Evolutionary conservation across 164 flowering plant genomes (phyloP).

Genomic region (Amborella trichopoda): DNA sequence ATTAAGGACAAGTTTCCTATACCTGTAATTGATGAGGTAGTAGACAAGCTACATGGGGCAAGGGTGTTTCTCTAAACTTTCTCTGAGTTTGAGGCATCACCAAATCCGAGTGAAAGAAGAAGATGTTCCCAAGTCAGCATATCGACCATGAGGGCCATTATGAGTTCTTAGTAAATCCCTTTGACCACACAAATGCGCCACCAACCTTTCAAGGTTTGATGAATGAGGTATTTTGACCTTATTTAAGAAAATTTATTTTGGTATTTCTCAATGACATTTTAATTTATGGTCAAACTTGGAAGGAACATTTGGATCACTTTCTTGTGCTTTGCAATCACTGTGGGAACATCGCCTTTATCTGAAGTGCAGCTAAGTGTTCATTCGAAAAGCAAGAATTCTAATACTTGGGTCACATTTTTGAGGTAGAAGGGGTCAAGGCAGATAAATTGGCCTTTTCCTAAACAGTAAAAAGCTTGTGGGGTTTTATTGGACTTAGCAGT

Average conservation of each 20-base stretch:
- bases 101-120: neutral
- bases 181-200: neutral
- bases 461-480: neutral
- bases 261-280: constrained; percentile 1
- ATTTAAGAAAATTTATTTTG: neutral
- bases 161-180: neutral
- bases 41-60: neutral
- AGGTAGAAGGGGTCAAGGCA: neutral
- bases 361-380: neutral
- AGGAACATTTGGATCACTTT: neutral
- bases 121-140: neutral
- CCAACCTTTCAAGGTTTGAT: neutral
- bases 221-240: neutral
- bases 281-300: neutral
- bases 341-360: neutral
- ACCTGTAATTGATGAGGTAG: neutral
- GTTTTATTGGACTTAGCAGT: constrained; percentile 2
- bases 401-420: neutral
- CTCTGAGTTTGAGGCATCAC: neutral
- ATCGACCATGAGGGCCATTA: neutral
- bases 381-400: neutral
- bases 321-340: neutral
- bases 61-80: neutral
- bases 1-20: neutral
- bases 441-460: neutral